Percentiles rank a stretch among this genome's conserved stretches.
These are phyloP conservation scores for Trichoderma lentiforme DNA, from an alignment of 2,329 filamentous ascomycete species.

Conservation along the genomic window DNA sequence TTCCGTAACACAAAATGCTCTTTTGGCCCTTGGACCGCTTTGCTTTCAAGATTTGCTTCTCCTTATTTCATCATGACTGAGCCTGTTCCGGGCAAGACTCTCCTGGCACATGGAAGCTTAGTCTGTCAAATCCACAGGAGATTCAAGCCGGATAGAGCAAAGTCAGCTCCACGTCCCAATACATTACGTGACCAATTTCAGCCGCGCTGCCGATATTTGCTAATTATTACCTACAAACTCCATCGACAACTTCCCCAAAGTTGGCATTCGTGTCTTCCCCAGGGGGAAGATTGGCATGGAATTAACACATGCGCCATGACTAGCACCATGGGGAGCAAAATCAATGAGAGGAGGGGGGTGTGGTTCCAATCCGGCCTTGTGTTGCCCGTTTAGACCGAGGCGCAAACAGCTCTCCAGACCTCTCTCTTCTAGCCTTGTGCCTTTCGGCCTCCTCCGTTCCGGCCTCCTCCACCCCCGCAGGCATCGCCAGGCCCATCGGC, in stretches of 20 bases:
- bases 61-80: background rate
- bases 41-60: background rate
- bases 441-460: slow-evolving; percentile 16
- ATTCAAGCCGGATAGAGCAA: background rate
- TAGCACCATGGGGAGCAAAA: background rate
- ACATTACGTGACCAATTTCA: slow-evolving; percentile 11
- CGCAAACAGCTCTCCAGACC: background rate
- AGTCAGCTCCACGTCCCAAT: slow-evolving; percentile 9
- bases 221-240: slow-evolving; percentile 16
- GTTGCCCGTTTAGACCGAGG: background rate
- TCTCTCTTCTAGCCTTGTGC: background rate
- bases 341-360: background rate
- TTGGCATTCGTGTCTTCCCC: background rate
- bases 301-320: background rate
- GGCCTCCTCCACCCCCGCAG: slow-evolving; percentile 15
- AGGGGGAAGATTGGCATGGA: background rate
- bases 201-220: background rate
- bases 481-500: slow-evolving; percentile 15
- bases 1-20: background rate
- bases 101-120: background rate
- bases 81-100: background rate
- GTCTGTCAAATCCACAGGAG: background rate
- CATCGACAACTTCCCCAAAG: background rate
- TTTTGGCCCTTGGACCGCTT: background rate
- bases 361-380: background rate